Evolutionary conservation across 192 early-diverging fungal species (phyloP), one percentile per base, ranked within the genome.

Genomic region (Dimargaris verticillata): DNA sequence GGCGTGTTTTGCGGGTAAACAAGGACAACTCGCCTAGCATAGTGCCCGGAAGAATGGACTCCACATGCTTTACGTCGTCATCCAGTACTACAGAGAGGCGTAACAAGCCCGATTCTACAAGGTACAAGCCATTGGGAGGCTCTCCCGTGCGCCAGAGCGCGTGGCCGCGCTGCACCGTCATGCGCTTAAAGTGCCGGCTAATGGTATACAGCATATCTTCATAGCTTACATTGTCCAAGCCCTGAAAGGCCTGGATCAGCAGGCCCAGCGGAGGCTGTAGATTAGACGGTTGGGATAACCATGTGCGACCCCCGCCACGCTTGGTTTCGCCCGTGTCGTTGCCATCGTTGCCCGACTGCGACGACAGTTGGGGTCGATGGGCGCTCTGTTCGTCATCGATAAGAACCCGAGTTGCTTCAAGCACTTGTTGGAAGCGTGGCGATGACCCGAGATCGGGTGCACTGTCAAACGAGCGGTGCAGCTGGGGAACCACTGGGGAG

Each of bases 41-140:
- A 11, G 88, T 89, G n/a, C 92, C 92, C 0, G 92, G 88, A 38
- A 98, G 69, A 42, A 95, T 84, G 20, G 87, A 90, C 73, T 95
- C 89, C 3, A 87, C 80, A 45, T 62, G 61, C 53, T 73, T 69
- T 5, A 53, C 49, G 12, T 44, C 60, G 3, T 68, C 14, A 5
- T 53, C 65, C 26, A 55, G 60, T 33, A 76, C 74, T 15, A 78
- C 68, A 46, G 69, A 61, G 33, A 83, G 68, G 20, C 74, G 73
- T n/a, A 92, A 68, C 41, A 78, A 70, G 0, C 91, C 94, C 13
- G 76, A 68, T 69, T 93, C 90, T 1, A 93, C 76, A 5, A 94
- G 54, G 52, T 88, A 86, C 46, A 95, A 64, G 44, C 78, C 84
- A 18, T 75, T 73, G 0, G 82, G 71, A 0, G 66, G 63, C 11